Conservation (phyloP, 2,329 filamentous ascomycete genomes). For the Boeremia lycopersici region DNA sequence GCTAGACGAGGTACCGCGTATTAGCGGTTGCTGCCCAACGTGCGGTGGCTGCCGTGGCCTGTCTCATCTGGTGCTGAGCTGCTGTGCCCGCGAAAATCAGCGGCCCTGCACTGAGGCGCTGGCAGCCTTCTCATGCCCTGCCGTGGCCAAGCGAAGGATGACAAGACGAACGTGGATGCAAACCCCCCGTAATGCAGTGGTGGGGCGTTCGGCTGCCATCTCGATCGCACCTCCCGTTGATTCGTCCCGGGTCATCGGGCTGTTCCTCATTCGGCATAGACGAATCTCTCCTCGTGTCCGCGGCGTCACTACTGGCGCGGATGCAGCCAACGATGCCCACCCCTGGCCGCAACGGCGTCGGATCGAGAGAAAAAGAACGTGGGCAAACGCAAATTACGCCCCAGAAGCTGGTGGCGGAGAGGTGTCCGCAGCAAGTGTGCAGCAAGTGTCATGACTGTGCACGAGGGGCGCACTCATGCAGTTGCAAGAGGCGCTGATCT, state of each 20-base stretch:
- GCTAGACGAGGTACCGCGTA: slow-evolving; percentile 9
- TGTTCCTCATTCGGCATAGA: slow-evolving; percentile 22
- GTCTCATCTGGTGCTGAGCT: not conserved
- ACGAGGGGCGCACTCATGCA: slow-evolving; percentile 12
- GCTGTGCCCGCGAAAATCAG: slow-evolving; percentile 7
- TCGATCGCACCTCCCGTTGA: slow-evolving; percentile 33
- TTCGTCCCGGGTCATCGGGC: slow-evolving; percentile 27
- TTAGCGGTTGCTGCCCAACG: slow-evolving; percentile 11
- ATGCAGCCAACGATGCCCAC: slow-evolving; percentile 26
- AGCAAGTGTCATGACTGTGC: slow-evolving; percentile 3
- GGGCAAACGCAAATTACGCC: slow-evolving; percentile 1
- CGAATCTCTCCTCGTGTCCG: slow-evolving; percentile 30
- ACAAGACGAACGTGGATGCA: slow-evolving; percentile 25
- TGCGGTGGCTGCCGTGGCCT: slow-evolving; percentile 6
- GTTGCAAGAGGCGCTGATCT: slow-evolving; percentile 8
- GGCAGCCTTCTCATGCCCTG: slow-evolving; percentile 8
- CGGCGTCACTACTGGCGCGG: slow-evolving; percentile 30
- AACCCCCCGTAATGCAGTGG: slow-evolving; percentile 21
- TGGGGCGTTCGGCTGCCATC: slow-evolving; percentile 31
- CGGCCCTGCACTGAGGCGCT: slow-evolving; percentile 9
- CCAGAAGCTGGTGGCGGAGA: slow-evolving; percentile 17
- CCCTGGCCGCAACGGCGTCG: slow-evolving; percentile 32
- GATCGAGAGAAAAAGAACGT: slow-evolving; percentile 22
- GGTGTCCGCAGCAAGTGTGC: slow-evolving; percentile 9
- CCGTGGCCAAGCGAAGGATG: slow-evolving; percentile 21